These are phyloP conservation scores for Bassia scoparia DNA, from an alignment of 148 eudicot genomes.

Conservation along the genomic window DNA sequence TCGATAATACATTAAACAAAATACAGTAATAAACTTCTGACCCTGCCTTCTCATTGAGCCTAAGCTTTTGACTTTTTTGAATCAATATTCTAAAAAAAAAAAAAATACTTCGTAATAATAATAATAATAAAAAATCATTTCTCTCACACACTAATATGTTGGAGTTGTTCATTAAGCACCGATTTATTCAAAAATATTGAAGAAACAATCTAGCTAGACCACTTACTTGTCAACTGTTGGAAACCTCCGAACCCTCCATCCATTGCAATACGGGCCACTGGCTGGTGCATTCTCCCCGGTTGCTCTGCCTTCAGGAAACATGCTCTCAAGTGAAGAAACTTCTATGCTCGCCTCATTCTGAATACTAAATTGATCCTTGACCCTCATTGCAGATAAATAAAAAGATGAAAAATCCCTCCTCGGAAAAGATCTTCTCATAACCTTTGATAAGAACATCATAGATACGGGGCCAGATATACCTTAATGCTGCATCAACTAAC, in stretches of 20 bases:
- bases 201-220: not conserved
- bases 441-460: conserved; percentile 24
- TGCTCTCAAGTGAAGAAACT: conserved; percentile 1
- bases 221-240: conserved; percentile 24
- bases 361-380: conserved; percentile 13
- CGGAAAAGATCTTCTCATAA: conserved; percentile 14
- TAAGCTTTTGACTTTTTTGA: not conserved
- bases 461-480: not conserved
- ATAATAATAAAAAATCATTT: too few relatives aligned
- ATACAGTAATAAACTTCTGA: not conserved
- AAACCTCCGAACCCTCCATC: conserved; percentile 8
- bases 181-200: not conserved
- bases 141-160: too few relatives aligned
- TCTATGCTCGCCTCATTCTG: conserved; percentile 3
- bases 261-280: conserved; percentile 9
- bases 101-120: too few relatives aligned
- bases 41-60: not conserved
- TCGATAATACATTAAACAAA: not conserved
- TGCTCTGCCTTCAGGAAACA: conserved; percentile 1
- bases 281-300: conserved; percentile 3
- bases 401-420: conserved; percentile 22
- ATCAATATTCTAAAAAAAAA: too few relatives aligned
- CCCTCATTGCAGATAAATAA: conserved; percentile 4
- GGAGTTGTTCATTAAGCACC: too few relatives aligned
- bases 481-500: conserved; percentile 4